A percentile compares a stretch with the other conserved stretches of the same genome.
Conservation (phyloP, 2,329 filamentous ascomycete species). For the Botryotinia convoluta region DNA sequence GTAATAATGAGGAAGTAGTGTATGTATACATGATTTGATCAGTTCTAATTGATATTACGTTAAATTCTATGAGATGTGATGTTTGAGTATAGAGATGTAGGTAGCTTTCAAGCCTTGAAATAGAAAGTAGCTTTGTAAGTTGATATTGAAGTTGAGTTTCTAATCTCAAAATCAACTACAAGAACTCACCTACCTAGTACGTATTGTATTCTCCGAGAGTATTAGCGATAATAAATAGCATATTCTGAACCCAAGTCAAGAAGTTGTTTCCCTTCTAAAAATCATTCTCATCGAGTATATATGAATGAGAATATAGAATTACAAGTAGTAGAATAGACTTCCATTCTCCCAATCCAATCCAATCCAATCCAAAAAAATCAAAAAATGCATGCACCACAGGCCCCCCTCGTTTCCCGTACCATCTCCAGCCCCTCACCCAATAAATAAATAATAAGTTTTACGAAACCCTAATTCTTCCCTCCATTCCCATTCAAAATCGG, state of each 20-base stretch:
- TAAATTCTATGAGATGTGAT: background rate
- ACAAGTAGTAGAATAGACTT: too few relatives aligned
- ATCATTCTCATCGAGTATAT: too few relatives aligned
- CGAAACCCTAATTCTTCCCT: background rate
- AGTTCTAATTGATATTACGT: background rate
- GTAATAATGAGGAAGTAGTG: background rate
- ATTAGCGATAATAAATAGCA: too few relatives aligned
- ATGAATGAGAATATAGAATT: too few relatives aligned
- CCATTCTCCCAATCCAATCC: background rate
- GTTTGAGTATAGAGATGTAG: accelerated
- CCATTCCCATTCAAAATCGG: background rate
- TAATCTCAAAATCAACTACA: too few relatives aligned
- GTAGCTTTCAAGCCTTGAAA: too few relatives aligned
- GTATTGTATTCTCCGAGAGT: too few relatives aligned
- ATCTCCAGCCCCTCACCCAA: background rate
- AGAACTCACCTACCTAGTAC: too few relatives aligned
- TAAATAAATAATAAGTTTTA: too few relatives aligned
- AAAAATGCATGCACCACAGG: background rate
- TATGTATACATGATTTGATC: background rate
- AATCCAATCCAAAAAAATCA: background rate
- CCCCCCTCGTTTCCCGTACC: background rate
- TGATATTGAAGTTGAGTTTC: background rate
- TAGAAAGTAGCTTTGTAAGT: background rate
- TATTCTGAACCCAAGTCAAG: too few relatives aligned
- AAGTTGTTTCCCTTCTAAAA: too few relatives aligned